Evolutionary conservation across 345 rosid genomes (phyloP).

Genomic region (Barbarea vulgaris): DNA sequence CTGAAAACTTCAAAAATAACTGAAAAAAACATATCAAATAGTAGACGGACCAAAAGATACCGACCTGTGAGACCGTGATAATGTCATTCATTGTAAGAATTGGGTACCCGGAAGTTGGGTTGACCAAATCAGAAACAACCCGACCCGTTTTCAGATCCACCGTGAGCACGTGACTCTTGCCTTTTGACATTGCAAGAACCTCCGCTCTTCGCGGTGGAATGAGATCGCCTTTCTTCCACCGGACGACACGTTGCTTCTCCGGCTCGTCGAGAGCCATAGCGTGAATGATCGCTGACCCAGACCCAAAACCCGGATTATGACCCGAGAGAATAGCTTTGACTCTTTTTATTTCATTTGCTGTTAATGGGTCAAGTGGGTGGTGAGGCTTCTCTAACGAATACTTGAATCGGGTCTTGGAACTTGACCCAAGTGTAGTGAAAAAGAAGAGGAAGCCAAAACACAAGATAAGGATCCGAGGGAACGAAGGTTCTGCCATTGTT

Average conservation of each 20-base stretch:
- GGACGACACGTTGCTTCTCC: constrained; percentile 41
- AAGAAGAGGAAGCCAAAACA: constrained; percentile 28
- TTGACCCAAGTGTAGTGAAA: constrained; percentile 11
- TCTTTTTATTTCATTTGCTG: constrained; percentile 45
- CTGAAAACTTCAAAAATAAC: too few species aligned
- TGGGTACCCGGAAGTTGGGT: constrained; percentile 47
- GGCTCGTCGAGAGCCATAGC: constrained; percentile 49
- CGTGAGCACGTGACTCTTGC: constrained; percentile 34
- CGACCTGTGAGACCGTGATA: constrained; percentile 10
- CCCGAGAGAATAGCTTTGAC: constrained; percentile 43
- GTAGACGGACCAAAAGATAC: too few species aligned
- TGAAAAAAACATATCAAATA: too few species aligned
- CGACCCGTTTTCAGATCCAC: constrained; percentile 42
- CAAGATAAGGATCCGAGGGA: constrained; percentile 25
- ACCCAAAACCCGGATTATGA: constrained; percentile 19
- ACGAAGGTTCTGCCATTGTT: constrained; percentile 33
- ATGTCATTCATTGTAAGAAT: constrained; percentile 39
- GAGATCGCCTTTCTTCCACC: constrained; percentile 45
- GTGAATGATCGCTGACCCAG: constrained; percentile 39
- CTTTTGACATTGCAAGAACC: constrained; percentile 36
- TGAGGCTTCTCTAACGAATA: constrained; percentile 25
- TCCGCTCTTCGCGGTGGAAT: constrained; percentile 47
- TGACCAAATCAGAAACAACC: constrained; percentile 21
- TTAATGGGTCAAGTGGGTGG: constrained; percentile 57
- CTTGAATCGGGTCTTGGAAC: constrained; percentile 12